These are phyloP conservation scores for Beta corolliflora DNA, from an alignment of 179 eudicot species.

Conservation along the genomic window DNA sequence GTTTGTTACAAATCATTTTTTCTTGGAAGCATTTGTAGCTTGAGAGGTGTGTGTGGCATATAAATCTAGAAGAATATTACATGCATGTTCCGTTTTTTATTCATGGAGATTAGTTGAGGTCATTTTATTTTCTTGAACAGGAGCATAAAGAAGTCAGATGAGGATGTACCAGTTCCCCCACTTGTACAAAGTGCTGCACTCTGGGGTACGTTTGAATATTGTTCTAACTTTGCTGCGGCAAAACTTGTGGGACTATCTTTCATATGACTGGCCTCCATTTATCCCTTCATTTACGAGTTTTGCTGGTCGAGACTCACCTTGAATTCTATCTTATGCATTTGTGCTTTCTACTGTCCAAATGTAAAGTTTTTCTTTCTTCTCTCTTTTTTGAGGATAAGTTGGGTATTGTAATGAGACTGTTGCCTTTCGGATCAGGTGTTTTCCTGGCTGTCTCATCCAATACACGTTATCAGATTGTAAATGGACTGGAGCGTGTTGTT, in stretches of 20 bases:
- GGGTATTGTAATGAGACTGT: not conserved
- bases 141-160: conserved; percentile 80
- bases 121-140: conserved; percentile 32
- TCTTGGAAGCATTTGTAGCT: not conserved
- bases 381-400: too few relatives aligned
- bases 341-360: too few relatives aligned
- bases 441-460: conserved; percentile 87
- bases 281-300: not conserved
- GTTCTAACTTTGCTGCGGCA: not conserved
- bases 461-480: conserved; percentile 79
- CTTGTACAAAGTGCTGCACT: conserved; percentile 88
- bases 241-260: not conserved
- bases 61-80: not conserved
- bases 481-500: conserved; percentile 72
- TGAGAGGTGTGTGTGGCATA: not conserved
- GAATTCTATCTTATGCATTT: not conserved
- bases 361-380: too few relatives aligned
- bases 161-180: conserved; percentile 94
- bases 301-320: not conserved
- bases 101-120: too few relatives aligned
- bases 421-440: conserved; percentile 50
- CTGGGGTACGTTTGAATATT: conserved; percentile 68
- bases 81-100: not conserved
- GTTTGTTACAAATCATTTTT: not conserved
- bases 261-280: not conserved